Evolutionary conservation across 202 grass and related monocot genomes (phyloP).

Genomic region (Setaria italica): DNA sequence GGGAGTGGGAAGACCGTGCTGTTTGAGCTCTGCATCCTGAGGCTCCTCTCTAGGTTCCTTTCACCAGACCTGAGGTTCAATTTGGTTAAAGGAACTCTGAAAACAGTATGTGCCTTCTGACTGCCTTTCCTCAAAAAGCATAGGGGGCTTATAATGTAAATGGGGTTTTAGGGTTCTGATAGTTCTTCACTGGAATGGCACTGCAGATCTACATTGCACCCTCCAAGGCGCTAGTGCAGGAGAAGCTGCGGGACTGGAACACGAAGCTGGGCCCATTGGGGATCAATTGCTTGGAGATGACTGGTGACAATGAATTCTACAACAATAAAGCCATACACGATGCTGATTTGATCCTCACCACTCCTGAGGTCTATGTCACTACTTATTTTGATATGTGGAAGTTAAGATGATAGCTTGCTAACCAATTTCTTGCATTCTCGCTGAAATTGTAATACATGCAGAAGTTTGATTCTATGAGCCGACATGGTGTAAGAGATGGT

Average conservation of each 20-base stretch:
- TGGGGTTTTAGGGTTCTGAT: not conserved
- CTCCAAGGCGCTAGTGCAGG: constrained; percentile 87
- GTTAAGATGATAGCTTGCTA: constrained; percentile 37
- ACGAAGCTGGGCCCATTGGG: constrained; percentile 68
- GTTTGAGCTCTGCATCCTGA: constrained; percentile 94
- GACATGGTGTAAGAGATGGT: constrained; percentile 78
- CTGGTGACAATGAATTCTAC: constrained; percentile 80
- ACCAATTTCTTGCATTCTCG: constrained; percentile 16
- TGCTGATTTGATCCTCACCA: constrained; percentile 88
- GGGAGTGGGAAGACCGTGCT: constrained; percentile 95
- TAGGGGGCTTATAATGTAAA: not conserved
- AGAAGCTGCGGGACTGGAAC: constrained; percentile 85
- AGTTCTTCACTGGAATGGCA: constrained; percentile 30
- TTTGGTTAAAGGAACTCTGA: constrained; percentile 72
- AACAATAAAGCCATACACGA: constrained; percentile 76
- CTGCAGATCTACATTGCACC: constrained; percentile 93
- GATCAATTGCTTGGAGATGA: constrained; percentile 95
- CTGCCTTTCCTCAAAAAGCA: constrained; percentile 27
- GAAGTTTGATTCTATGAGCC: constrained; percentile 95
- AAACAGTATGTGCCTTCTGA: constrained; percentile 73
- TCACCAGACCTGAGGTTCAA: constrained; percentile 74
- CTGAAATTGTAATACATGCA: constrained; percentile 40
- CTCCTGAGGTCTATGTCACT: constrained; percentile 75
- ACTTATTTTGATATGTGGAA: constrained; percentile 32
- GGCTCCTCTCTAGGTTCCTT: constrained; percentile 87